Base-by-base conservation (phyloP, 2,329 filamentous ascomycete species). In the Diaporthe citriasiana region DNA sequence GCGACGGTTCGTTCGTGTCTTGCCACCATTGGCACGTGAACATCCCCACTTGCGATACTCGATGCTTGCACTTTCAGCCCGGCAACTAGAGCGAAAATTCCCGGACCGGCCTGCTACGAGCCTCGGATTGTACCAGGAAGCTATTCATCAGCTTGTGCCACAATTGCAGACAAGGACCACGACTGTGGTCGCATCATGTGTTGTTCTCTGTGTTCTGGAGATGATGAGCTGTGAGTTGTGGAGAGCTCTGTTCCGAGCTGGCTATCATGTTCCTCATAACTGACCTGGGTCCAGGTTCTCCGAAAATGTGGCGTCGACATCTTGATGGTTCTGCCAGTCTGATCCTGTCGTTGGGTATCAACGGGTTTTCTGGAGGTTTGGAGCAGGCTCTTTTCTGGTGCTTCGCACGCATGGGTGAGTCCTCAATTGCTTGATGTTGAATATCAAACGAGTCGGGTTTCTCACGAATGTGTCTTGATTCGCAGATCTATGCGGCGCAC, bases 301-400 rank as follows among this genome's bases (percentile, higher is more conserved):
- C 63, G 1, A 68, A 68, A 40, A 68, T 68, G 63, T 91, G 89
- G 89, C 82, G 87, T 2, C 83, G 86, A 13, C 89, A 91, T 76
- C 81, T 91, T 2, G 89, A 91, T 71, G 89, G 89, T 0, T 90
- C 88, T 74, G 88, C 89, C 4, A 86, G 87, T 3, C 81, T 91
- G 5, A 87, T 91, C 57, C 85, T 87, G 75, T 84, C 87, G 0
- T 85, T 88, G 66, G 86, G 84, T 13, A 86, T 90, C n/a, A 84
- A 88, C 57, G 89, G 89, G 0, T 88, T 89, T 65, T 85, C 84
- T 30, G 85, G 86, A 3, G 88, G 88, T 0, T 78, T 90, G 25
- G 79, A 87, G 9, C 88, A 89, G 78, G 87, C 89, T 0, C 82
- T 90, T 0, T 91, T 90, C 74, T 91, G 89, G 89, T 90, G 88